phyloP scores from a whole-genome alignment of 2,329 filamentous ascomycete species.

The Diaporthe sp. region DNA sequence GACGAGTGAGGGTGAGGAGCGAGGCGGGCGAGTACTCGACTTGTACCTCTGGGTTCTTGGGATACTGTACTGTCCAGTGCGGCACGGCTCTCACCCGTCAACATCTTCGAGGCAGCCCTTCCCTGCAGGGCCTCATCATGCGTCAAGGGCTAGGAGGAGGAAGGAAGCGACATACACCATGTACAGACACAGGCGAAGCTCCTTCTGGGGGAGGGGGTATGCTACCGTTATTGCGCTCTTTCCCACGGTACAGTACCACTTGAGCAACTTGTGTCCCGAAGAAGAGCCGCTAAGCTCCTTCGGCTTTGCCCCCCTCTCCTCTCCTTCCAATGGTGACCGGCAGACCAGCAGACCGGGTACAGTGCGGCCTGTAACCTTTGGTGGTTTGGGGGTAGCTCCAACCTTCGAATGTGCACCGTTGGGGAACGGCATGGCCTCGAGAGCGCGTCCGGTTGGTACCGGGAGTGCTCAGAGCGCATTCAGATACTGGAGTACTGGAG shows the following conservation, averaged over 20 bases:
- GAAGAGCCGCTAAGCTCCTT: slow-evolving; percentile 31
- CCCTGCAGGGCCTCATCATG: slow-evolving; percentile 27
- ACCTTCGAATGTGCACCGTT: not conserved
- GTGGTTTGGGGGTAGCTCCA: not conserved
- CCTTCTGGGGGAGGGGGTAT: slow-evolving; percentile 7
- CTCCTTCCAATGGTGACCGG: slow-evolving; percentile 11
- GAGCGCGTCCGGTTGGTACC: not conserved
- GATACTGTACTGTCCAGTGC: not conserved
- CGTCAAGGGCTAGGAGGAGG: slow-evolving; percentile 19
- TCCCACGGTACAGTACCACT: slow-evolving; percentile 19
- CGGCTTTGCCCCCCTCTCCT: slow-evolving; percentile 2
- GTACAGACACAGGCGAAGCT: not conserved
- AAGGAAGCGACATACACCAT: slow-evolving; percentile 4
- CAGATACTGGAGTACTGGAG: not conserved
- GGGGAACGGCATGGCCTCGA: not conserved
- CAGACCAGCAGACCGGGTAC: slow-evolving; percentile 12
- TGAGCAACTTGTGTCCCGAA: slow-evolving; percentile 25
- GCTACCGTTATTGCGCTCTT: slow-evolving; percentile 6
- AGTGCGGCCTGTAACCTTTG: not conserved
- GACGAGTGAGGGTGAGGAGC: slow-evolving; percentile 7
- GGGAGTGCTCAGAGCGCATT: not conserved
- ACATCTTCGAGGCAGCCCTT: not conserved
- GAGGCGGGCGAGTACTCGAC: not conserved
- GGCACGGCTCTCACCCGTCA: slow-evolving; percentile 24
- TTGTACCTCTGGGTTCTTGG: not conserved